Evolutionary conservation across 495 filamentous ascomycete species (phyloP).

Genomic region (Cercophora newfieldiana): DNA sequence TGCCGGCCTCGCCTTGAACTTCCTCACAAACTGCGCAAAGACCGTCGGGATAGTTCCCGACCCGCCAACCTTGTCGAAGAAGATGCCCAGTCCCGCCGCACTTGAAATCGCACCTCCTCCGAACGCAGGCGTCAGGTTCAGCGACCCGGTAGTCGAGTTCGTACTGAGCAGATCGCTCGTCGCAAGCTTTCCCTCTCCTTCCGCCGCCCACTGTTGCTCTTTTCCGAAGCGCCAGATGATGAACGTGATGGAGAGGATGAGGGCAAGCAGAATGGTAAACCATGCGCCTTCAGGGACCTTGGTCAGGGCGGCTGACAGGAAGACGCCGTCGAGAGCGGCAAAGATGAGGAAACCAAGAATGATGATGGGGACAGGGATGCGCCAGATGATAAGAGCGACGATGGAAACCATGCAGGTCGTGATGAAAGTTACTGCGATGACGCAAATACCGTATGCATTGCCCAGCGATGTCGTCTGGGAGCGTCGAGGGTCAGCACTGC

Average conservation of each 20-base stretch:
- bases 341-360: constrained; percentile 61
- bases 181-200: constrained; percentile 43
- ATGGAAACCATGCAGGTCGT: constrained; percentile 68
- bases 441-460: constrained; percentile 60
- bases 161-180: constrained; percentile 13
- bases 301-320: constrained; percentile 62
- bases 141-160: not conserved
- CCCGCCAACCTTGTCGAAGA: constrained; percentile 61
- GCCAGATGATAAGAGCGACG: constrained; percentile 68
- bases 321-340: constrained; percentile 61
- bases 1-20: constrained; percentile 54
- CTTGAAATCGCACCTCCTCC: constrained; percentile 41
- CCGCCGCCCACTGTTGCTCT: constrained; percentile 69
- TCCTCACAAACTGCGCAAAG: constrained; percentile 59
- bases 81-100: constrained; percentile 56
- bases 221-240: constrained; percentile 75
- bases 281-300: constrained; percentile 74
- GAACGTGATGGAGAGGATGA: constrained; percentile 59
- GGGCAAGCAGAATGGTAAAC: constrained; percentile 67
- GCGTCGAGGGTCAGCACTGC: not conserved
- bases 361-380: constrained; percentile 55
- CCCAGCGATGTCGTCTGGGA: constrained; percentile 49
- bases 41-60: constrained; percentile 46
- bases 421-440: constrained; percentile 75
- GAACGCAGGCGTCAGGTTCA: constrained; percentile 33